These are phyloP conservation scores for Phoenix roebelenii DNA, from an alignment of 176 grass and related monocot species.

Conservation along the genomic window DNA sequence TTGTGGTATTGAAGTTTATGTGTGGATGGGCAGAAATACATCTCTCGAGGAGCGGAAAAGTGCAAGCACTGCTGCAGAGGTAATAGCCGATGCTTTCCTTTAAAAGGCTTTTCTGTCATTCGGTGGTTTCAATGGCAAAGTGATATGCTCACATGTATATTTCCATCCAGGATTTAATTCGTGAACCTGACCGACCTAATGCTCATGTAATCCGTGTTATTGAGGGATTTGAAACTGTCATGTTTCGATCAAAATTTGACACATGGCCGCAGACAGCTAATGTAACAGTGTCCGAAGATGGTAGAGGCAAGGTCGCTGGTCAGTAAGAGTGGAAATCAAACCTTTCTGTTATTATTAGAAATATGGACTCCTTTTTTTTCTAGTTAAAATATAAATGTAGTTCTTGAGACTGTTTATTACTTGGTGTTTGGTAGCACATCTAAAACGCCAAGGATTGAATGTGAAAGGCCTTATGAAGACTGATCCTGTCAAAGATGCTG, in stretches of 20 bases:
- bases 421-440: slow-evolving; percentile 39
- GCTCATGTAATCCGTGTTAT: slow-evolving; percentile 77
- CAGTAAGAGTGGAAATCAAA: slow-evolving; percentile 7
- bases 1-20: slow-evolving; percentile 80
- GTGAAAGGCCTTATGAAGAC: slow-evolving; percentile 65
- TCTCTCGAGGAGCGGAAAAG: slow-evolving; percentile 73
- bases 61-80: slow-evolving; percentile 80
- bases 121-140: neutral
- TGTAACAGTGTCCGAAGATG: slow-evolving; percentile 78
- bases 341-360: too few species aligned
- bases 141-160: neutral
- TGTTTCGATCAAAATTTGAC: slow-evolving; percentile 78
- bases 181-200: slow-evolving; percentile 43
- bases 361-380: too few species aligned
- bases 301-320: slow-evolving; percentile 98
- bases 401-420: slow-evolving; percentile 1
- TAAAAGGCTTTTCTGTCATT: slow-evolving; percentile 1
- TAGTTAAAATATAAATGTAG: too few species aligned
- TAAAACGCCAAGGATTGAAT: slow-evolving; percentile 94
- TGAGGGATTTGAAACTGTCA: slow-evolving; percentile 88
- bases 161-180: slow-evolving; percentile 63
- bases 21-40: slow-evolving; percentile 94
- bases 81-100: slow-evolving; percentile 30
- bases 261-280: slow-evolving; percentile 91
- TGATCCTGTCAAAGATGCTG: slow-evolving; percentile 63